These are phyloP conservation scores for Ophiostoma ips DNA, from an alignment of 2,329 filamentous ascomycete species.

Conservation along the genomic window DNA sequence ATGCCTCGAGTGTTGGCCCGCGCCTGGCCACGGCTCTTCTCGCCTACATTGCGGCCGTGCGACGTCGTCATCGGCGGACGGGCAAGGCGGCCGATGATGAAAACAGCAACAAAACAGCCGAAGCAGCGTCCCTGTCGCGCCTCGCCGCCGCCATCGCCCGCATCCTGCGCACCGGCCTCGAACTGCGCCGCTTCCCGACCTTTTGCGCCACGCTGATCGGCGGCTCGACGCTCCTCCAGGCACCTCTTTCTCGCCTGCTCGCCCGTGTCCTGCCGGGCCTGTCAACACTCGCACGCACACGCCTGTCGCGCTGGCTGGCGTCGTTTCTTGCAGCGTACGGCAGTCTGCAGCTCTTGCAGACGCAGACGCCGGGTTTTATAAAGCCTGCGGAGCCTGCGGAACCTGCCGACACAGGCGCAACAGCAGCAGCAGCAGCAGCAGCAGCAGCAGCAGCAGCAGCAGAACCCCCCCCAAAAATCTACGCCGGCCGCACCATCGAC, in stretches of 20 bases:
- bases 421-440: slow-evolving; percentile 1
- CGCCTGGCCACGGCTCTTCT: slow-evolving; percentile 40
- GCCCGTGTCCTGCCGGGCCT: slow-evolving; percentile 15
- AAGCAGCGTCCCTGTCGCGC: slow-evolving; percentile 1
- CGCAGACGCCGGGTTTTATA: slow-evolving; percentile 30
- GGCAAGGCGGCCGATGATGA: slow-evolving; percentile 12
- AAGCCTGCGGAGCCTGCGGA: too few relatives aligned
- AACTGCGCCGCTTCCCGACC: slow-evolving; percentile 43
- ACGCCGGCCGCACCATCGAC: slow-evolving; percentile 64
- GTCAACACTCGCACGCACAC: slow-evolving; percentile 21
- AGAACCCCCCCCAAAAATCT: slow-evolving; percentile 3
- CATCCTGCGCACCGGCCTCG: slow-evolving; percentile 37
- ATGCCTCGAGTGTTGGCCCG: slow-evolving; percentile 44
- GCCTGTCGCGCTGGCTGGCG: slow-evolving; percentile 42
- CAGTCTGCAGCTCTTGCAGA: slow-evolving; percentile 43
- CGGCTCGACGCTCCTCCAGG: slow-evolving; percentile 37
- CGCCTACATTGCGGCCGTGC: slow-evolving; percentile 30
- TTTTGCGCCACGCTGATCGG: slow-evolving; percentile 49
- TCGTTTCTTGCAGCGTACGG: slow-evolving; percentile 45
- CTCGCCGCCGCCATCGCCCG: slow-evolving; percentile 19
- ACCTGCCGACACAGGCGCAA: slow-evolving; percentile 23
- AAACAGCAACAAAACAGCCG: neutral
- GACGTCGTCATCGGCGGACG: slow-evolving; percentile 7
- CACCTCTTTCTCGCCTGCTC: slow-evolving; percentile 20
- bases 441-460: slow-evolving; percentile 14